phyloP scores from a whole-genome alignment of 2,329 filamentous ascomycete species.

The Ophiocordyceps camponoti-saundersi region DNA sequence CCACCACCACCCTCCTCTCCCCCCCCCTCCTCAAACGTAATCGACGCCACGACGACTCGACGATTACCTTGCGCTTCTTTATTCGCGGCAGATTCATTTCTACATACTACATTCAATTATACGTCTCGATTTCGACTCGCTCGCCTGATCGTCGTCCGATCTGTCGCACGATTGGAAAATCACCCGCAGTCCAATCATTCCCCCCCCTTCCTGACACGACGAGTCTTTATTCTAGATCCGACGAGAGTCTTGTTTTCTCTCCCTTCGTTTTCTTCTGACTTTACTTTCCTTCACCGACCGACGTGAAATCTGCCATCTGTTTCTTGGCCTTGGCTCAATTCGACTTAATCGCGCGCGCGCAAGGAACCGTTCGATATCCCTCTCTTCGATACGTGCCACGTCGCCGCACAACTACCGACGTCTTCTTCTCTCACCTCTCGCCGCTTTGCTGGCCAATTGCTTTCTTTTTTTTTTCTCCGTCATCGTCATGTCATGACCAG shows the following conservation, averaged over 20 bases:
- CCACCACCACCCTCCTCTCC: background rate
- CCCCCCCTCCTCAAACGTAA: background rate
- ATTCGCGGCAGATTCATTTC: too few species aligned
- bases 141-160: background rate
- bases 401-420: background rate
- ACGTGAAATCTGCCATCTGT: background rate
- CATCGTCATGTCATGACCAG: slow-evolving; percentile 1
- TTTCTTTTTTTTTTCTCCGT: background rate
- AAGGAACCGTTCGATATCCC: background rate
- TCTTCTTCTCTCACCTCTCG: background rate
- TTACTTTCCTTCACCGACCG: background rate
- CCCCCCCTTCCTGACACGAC: background rate
- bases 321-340: background rate
- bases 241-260: too few species aligned
- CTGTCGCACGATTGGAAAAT: background rate
- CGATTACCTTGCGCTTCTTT: background rate
- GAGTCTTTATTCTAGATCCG: too few species aligned
- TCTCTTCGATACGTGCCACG: background rate
- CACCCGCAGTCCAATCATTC: background rate
- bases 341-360: background rate
- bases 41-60: background rate
- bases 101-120: too few species aligned
- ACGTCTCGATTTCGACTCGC: too few species aligned
- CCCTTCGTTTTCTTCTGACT: background rate
- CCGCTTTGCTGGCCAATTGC: background rate